phyloP scores from a whole-genome alignment of 75 land plant genomes.

The Selaginella moellendorffii region DNA sequence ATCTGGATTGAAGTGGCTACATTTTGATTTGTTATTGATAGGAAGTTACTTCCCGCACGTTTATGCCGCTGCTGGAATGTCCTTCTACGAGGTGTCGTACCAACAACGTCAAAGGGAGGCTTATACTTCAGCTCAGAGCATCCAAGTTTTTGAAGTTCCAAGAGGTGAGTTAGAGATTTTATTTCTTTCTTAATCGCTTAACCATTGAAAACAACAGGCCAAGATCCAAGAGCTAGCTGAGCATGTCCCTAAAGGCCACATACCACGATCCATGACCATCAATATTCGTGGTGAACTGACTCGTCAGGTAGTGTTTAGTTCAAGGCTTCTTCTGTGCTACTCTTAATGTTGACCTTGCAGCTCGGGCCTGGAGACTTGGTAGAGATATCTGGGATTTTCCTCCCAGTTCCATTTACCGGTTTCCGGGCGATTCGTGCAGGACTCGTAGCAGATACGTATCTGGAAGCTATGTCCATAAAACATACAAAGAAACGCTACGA shows the following conservation, averaged over 20 bases:
- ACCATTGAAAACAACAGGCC: conserved; percentile 42
- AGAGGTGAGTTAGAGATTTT: conserved; percentile 62
- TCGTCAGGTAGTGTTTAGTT: conserved; percentile 47
- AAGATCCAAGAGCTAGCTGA: conserved; percentile 93
- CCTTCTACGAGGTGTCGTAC: conserved; percentile 64
- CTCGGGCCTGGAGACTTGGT: conserved; percentile 96
- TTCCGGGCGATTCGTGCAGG: conserved; percentile 94
- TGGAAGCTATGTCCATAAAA: conserved; percentile 90
- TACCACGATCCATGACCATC: conserved; percentile 82
- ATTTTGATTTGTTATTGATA: too few relatives aligned
- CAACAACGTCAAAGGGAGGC: conserved; percentile 67
- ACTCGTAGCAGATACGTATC: conserved; percentile 90
- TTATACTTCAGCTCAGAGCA: conserved; percentile 83
- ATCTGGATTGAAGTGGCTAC: too few relatives aligned
- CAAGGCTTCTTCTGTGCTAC: neutral
- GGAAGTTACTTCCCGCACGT: conserved; percentile 91
- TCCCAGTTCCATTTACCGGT: conserved; percentile 87
- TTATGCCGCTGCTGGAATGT: conserved; percentile 91
- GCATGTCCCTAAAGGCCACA: conserved; percentile 97
- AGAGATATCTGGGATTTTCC: conserved; percentile 85
- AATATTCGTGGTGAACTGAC: conserved; percentile 93
- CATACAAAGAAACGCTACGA: conserved; percentile 98
- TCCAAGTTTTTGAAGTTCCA: conserved; percentile 96
- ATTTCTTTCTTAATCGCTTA: neutral
- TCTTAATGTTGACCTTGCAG: conserved; percentile 15